phyloP scores from a whole-genome alignment of 2,329 filamentous ascomycete species.

The Chaetomium sp. region DNA sequence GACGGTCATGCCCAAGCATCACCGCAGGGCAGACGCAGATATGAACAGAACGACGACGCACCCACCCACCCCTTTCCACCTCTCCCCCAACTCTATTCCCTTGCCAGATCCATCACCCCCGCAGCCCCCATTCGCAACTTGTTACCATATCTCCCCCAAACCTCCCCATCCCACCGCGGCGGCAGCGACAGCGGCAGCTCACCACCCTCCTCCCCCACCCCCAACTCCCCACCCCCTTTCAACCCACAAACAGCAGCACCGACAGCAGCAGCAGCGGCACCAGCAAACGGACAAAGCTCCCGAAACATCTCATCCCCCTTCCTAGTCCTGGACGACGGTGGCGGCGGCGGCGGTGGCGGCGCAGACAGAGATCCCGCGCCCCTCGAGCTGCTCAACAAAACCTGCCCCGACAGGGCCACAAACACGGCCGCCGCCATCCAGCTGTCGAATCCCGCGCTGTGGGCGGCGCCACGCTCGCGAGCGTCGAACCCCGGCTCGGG shows the following conservation, averaged over 20 bases:
- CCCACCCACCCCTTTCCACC: background rate
- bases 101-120: conserved; percentile 25
- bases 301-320: conserved; percentile 24
- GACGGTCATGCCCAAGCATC: background rate
- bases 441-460: conserved; percentile 65
- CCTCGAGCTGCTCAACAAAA: background rate
- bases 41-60: background rate
- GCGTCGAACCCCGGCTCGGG: background rate
- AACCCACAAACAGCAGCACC: background rate
- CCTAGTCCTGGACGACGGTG: no score
- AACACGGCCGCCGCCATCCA: conserved; percentile 49
- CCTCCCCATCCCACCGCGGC: conserved; percentile 25
- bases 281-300: conserved; percentile 6
- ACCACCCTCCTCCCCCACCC: background rate
- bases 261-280: no score
- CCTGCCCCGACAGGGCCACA: background rate
- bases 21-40: background rate
- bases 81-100: background rate
- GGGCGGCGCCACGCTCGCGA: conserved; percentile 36
- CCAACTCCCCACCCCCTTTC: background rate
- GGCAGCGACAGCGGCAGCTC: background rate
- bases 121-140: conserved; percentile 32
- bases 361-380: background rate
- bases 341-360: no score
- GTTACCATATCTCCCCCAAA: conserved; percentile 35